phyloP scores from a whole-genome alignment of 1,139 yeast species.

The Saccharomyces hybrid region DNA sequence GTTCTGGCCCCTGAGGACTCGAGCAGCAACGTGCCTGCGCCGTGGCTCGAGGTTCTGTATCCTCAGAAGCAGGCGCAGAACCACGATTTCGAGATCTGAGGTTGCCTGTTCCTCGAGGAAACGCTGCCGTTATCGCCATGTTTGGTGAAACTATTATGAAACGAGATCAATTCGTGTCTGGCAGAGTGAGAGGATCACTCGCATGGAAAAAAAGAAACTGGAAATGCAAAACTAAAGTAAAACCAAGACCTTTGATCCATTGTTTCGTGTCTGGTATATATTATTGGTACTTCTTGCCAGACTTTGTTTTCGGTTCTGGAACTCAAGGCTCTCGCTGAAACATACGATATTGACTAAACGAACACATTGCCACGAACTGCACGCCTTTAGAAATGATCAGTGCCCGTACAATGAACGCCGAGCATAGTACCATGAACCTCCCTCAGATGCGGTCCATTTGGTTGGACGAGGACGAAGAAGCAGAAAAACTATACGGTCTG shows the following conservation, averaged over 20 bases:
- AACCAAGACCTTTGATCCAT: not conserved
- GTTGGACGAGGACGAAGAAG: conserved; percentile 35
- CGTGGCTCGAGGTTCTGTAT: not conserved
- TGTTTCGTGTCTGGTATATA: not conserved
- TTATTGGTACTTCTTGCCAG: not conserved
- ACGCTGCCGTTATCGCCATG: not conserved
- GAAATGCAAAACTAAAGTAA: not conserved
- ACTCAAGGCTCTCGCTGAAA: not conserved
- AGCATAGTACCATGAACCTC: not conserved
- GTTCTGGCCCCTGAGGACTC: not conserved
- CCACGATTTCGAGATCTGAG: not conserved
- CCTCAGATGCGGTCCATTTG: conserved; percentile 36
- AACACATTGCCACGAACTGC: not conserved
- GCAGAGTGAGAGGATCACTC: not conserved
- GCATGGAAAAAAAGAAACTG: not conserved
- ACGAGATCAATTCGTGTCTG: not conserved
- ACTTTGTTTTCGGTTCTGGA: not conserved
- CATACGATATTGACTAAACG: not conserved
- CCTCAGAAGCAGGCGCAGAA: not conserved
- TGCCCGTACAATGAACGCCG: not conserved
- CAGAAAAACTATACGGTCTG: conserved; percentile 23
- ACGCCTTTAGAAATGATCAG: not conserved
- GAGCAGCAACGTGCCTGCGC: not conserved
- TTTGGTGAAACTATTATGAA: not conserved
- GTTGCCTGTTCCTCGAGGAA: not conserved